These are phyloP conservation scores for Pseudopyricularia javanii DNA, from an alignment of 2,329 filamentous ascomycete species.

Conservation along the genomic window DNA sequence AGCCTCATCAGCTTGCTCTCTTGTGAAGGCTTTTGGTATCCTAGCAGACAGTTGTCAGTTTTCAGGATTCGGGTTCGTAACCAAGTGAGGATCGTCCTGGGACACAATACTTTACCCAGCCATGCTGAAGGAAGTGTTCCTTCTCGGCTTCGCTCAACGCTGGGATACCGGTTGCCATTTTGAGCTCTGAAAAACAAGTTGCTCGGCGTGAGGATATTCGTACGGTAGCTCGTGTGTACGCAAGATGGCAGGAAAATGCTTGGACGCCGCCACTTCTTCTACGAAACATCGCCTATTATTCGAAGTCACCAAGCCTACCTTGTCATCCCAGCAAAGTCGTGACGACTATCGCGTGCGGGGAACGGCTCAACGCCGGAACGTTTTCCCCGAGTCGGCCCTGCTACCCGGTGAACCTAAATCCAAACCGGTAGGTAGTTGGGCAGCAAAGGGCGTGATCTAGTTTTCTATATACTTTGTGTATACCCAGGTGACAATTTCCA, in stretches of 20 bases:
- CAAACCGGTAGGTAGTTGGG: neutral
- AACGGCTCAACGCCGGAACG: neutral
- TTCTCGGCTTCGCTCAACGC: slow-evolving; percentile 24
- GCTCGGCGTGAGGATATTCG: neutral
- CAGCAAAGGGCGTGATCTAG: neutral
- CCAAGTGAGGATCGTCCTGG: neutral
- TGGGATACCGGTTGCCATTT: neutral
- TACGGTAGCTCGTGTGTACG: no score
- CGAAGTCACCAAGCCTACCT: no score
- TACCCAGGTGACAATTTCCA: neutral
- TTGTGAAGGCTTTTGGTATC: slow-evolving; percentile 22
- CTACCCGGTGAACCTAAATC: neutral
- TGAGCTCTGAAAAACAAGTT: neutral
- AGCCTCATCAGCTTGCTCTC: slow-evolving; percentile 20
- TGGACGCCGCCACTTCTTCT: no score
- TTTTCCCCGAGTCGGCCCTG: neutral
- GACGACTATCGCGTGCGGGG: neutral
- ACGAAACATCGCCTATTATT: no score
- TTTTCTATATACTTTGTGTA: neutral
- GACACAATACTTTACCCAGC: slow-evolving; percentile 22
- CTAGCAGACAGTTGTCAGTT: slow-evolving; percentile 6
- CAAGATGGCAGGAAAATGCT: no score
- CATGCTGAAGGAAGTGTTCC: slow-evolving; percentile 25
- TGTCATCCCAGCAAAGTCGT: neutral
- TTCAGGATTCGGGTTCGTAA: neutral